These are phyloP conservation scores for Cladosporium sp. DNA, from an alignment of 2,329 filamentous ascomycete species.

Conservation along the genomic window DNA sequence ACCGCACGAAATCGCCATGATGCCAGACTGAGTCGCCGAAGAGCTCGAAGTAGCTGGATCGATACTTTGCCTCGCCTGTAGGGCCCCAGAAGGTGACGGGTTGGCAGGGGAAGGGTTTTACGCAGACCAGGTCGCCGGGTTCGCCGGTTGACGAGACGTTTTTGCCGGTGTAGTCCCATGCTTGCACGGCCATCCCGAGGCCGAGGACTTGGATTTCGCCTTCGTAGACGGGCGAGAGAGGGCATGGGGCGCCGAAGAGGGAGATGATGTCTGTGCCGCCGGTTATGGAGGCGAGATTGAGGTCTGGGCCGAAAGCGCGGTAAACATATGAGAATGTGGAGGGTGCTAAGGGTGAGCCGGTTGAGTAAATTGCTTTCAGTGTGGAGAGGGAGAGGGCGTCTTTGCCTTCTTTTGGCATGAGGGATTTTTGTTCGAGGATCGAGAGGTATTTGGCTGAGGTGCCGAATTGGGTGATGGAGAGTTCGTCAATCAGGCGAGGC, in stretches of 20 bases:
- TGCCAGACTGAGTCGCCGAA: conserved; percentile 75
- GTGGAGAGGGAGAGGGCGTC: conserved; percentile 54
- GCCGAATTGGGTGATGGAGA: conserved; percentile 86
- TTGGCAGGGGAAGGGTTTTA: conserved; percentile 81
- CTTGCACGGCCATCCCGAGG: conserved; percentile 49
- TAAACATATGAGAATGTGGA: conserved; percentile 93
- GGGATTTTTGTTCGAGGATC: conserved; percentile 73
- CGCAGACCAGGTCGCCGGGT: conserved; percentile 84
- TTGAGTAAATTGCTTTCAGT: conserved; percentile 86
- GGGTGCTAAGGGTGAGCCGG: conserved; percentile 84
- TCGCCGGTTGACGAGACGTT: conserved; percentile 60
- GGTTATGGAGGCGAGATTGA: conserved; percentile 90
- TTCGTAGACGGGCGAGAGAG: conserved; percentile 45
- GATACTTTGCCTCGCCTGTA: conserved; percentile 71
- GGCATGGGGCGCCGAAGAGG: conserved; percentile 80
- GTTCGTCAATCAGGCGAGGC: conserved; percentile 73
- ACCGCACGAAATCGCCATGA: conserved; percentile 83
- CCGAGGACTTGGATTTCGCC: conserved; percentile 49
- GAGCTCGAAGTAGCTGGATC: conserved; percentile 79
- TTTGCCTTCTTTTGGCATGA: conserved; percentile 50
- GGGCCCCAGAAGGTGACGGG: conserved; percentile 84
- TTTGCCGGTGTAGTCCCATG: conserved; percentile 51
- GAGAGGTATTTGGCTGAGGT: conserved; percentile 93
- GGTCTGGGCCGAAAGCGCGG: conserved; percentile 67
- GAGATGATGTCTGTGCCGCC: conserved; percentile 97